A percentile compares a stretch with the other conserved stretches of the same genome.
These are phyloP conservation scores for Cryphonectria parasitica DNA, from an alignment of 2,329 filamentous ascomycete genomes.

Conservation along the genomic window DNA sequence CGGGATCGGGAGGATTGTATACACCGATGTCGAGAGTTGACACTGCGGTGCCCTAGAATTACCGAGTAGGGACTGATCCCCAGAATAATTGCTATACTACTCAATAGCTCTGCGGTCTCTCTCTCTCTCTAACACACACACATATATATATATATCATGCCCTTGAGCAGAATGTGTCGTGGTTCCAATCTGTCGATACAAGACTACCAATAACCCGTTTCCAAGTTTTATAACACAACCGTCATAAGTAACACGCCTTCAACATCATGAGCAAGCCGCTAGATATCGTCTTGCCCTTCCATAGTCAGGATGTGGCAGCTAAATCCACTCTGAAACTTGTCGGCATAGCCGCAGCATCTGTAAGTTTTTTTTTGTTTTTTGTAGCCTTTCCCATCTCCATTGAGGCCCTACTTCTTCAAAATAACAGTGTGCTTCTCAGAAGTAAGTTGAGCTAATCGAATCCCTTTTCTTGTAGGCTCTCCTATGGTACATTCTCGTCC, in stretches of 20 bases:
- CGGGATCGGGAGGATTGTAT: background rate
- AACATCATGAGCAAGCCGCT: conserved; percentile 14
- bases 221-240: background rate
- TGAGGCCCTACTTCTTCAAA: background rate
- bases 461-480: background rate
- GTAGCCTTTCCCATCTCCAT: too few relatives aligned
- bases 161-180: background rate
- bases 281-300: background rate
- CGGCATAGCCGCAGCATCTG: background rate
- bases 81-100: background rate
- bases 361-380: background rate
- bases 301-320: background rate
- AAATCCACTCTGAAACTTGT: background rate
- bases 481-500: conserved; percentile 6
- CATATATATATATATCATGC: background rate
- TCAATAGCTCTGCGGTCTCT: background rate
- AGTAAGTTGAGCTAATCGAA: background rate
- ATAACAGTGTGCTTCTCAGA: background rate
- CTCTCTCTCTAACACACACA: background rate
- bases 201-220: background rate
- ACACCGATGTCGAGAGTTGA: background rate
- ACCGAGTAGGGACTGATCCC: background rate
- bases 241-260: background rate
- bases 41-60: background rate
- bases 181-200: background rate